These are phyloP conservation scores for Pulveroboletus sp. DNA, from an alignment of 768 basidiomycete genomes.

Conservation along the genomic window DNA sequence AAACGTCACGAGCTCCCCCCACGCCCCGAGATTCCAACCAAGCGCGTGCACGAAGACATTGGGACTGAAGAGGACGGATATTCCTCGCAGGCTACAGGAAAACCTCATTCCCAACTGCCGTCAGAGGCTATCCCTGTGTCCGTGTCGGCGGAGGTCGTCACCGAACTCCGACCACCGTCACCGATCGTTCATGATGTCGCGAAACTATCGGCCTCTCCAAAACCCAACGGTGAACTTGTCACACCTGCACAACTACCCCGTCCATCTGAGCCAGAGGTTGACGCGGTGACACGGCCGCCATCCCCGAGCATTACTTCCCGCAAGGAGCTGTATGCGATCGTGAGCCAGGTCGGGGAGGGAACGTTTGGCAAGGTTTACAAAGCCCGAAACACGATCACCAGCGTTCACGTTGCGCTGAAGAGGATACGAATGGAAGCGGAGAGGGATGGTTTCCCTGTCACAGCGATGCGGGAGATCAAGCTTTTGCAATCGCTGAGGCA, in stretches of 20 bases:
- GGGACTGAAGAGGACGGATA: conserved; percentile 20
- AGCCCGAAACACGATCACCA: conserved; percentile 78
- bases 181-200: conserved; percentile 17
- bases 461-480: conserved; percentile 98
- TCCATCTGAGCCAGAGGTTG: conserved; percentile 22
- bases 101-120: neutral
- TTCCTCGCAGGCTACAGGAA: conserved; percentile 3
- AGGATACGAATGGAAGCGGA: conserved; percentile 97
- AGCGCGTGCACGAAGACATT: conserved; percentile 25
- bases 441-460: conserved; percentile 96
- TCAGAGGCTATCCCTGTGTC: conserved; percentile 11
- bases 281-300: conserved; percentile 24
- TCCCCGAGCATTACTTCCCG: conserved; percentile 28
- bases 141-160: conserved; percentile 1
- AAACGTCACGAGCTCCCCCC: conserved; percentile 14
- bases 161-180: conserved; percentile 18
- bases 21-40: conserved; percentile 26
- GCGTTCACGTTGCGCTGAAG: conserved; percentile 83
- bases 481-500: conserved; percentile 89
- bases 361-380: conserved; percentile 99
- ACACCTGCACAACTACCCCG: conserved; percentile 19
- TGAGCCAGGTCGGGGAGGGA: conserved; percentile 95
- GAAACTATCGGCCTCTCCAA: conserved; percentile 24
- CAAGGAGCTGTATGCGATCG: conserved; percentile 74
- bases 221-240: conserved; percentile 20